A percentile compares a stretch with the other conserved stretches of the same genome.
These are phyloP conservation scores for Carex myosuroides DNA, from an alignment of 176 grass and related monocot species.

Conservation along the genomic window DNA sequence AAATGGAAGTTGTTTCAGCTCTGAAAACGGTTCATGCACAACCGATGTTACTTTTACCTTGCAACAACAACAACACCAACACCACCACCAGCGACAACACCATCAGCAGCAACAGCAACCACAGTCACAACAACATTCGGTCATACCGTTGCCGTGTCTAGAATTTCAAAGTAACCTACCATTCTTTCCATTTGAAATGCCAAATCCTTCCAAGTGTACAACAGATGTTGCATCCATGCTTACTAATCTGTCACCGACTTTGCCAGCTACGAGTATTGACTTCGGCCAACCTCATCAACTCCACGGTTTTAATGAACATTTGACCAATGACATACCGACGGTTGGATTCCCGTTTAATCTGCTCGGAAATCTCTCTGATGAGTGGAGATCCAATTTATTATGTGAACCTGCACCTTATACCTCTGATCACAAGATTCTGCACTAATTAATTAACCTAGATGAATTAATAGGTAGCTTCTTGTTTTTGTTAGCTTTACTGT, in stretches of 20 bases:
- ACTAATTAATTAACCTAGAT: constrained; percentile 18
- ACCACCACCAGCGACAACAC: constrained; percentile 34
- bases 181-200: constrained; percentile 29
- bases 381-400: constrained; percentile 56
- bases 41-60: constrained; percentile 38
- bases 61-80: constrained; percentile 39
- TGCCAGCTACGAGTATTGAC: constrained; percentile 47
- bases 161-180: constrained; percentile 14
- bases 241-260: constrained; percentile 40
- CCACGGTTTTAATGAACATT: constrained; percentile 24
- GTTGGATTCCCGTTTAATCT: constrained; percentile 52
- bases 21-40: constrained; percentile 43
- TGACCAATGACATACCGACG: neutral
- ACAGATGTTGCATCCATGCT: constrained; percentile 72
- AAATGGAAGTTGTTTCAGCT: constrained; percentile 25
- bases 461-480: constrained; percentile 10
- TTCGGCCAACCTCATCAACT: constrained; percentile 38
- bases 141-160: constrained; percentile 2
- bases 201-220: constrained; percentile 21
- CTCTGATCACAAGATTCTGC: constrained; percentile 40
- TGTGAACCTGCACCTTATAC: constrained; percentile 65
- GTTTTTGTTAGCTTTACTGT: constrained; percentile 50
- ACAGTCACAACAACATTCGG: constrained; percentile 19
- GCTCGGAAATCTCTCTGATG: constrained; percentile 45
- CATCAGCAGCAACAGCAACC: constrained; percentile 37